Evolutionary conservation across 805 yeast species (phyloP).

Genomic region (Clavispora phyllophila): DNA sequence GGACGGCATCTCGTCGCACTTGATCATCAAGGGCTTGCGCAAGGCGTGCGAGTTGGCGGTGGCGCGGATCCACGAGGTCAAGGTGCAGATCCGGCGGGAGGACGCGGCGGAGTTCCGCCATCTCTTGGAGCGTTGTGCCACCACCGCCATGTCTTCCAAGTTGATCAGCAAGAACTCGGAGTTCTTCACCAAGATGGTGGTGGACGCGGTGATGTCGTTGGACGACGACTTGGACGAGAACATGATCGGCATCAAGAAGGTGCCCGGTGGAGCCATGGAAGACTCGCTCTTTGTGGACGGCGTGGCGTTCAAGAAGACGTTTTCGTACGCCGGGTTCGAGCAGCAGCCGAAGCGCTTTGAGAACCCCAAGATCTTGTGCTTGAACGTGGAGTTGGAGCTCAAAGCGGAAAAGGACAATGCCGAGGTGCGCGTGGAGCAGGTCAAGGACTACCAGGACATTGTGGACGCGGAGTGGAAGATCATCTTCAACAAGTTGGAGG

Average conservation of each 20-base stretch:
- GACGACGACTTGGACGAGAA: conserved; percentile 85
- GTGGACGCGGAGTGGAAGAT: conserved; percentile 99
- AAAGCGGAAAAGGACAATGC: conserved; percentile 99
- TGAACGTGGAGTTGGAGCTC: conserved; percentile 91
- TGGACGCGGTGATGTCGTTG: conserved; percentile 85
- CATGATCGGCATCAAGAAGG: conserved; percentile 89
- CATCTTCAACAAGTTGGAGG: conserved; percentile 78
- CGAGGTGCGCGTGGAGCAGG: conserved; percentile 93
- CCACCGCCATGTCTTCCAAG: conserved; percentile 96
- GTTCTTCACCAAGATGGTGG: conserved; percentile 94
- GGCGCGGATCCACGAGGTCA: conserved; percentile 64
- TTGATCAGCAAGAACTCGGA: conserved; percentile 81
- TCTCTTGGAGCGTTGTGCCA: conserved; percentile 85
- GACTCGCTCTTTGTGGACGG: conserved; percentile 87
- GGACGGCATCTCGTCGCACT: conserved; percentile 91
- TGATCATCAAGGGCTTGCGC: conserved; percentile 82
- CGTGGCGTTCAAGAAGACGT: conserved; percentile 96
- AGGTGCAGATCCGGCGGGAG: conserved; percentile 59
- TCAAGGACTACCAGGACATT: conserved; percentile 87
- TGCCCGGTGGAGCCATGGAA: conserved; percentile 95
- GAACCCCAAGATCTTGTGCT: conserved; percentile 75
- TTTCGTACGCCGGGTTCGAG: conserved; percentile 97
- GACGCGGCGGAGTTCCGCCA: conserved; percentile 57
- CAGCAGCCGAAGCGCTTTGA: conserved; percentile 89
- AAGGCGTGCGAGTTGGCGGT: conserved; percentile 77